Conservation (phyloP, 148 eudicot species). For the Amaranthus palmeri region DNA sequence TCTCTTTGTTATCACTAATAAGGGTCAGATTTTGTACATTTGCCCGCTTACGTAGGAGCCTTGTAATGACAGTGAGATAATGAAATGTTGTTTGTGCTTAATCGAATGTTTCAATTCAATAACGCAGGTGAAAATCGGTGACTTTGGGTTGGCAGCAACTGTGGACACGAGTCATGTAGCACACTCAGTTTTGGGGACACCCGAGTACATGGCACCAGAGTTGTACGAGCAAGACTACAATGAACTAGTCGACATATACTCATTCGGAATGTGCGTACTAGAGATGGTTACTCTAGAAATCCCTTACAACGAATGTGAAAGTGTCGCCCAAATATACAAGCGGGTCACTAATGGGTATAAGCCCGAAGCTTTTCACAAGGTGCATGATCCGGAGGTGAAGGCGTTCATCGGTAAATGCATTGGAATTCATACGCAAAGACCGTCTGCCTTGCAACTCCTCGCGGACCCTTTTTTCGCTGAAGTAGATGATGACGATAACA, state of each 20-base stretch:
- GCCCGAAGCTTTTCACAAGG: slow-evolving; percentile 53
- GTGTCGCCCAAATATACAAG: slow-evolving; percentile 71
- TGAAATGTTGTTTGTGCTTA: no score
- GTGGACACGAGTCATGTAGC: slow-evolving; percentile 78
- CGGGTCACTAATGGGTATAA: slow-evolving; percentile 66
- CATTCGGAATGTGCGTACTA: slow-evolving; percentile 77
- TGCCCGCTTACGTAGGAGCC: no score
- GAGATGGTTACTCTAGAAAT: slow-evolving; percentile 85
- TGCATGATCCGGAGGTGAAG: slow-evolving; percentile 50
- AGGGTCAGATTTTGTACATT: no score
- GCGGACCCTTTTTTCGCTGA: slow-evolving; percentile 56
- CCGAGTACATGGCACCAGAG: slow-evolving; percentile 93
- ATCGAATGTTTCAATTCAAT: no score
- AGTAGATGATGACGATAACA: slow-evolving; percentile 34
- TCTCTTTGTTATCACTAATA: no score
- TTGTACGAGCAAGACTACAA: slow-evolving; percentile 85
- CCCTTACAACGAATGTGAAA: slow-evolving; percentile 76
- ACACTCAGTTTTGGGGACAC: slow-evolving; percentile 73
- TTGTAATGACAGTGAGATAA: no score
- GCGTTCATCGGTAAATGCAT: slow-evolving; percentile 72
- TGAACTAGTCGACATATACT: slow-evolving; percentile 72
- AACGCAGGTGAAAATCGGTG: slow-evolving; percentile 78
- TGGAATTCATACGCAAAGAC: slow-evolving; percentile 58
- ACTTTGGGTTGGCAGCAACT: slow-evolving; percentile 75
- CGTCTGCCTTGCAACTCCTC: slow-evolving; percentile 69